These are phyloP conservation scores for Trichoderma afroharzianum DNA, from an alignment of 2,329 filamentous ascomycete genomes.

Conservation along the genomic window DNA sequence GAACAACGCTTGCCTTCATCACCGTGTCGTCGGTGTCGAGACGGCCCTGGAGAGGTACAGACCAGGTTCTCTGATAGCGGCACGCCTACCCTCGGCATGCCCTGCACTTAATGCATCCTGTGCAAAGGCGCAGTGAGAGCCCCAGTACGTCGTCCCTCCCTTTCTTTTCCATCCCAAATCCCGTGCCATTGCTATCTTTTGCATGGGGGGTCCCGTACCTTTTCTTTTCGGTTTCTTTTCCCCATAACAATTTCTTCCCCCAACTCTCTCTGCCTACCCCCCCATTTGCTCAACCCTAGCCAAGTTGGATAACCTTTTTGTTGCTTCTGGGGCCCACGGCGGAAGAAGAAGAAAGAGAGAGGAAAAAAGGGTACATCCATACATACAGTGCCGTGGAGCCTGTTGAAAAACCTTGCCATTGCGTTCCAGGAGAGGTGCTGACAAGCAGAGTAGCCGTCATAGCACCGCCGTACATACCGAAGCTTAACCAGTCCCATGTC, in stretches of 20 bases:
- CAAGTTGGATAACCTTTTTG: background rate
- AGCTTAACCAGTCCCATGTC: conserved; percentile 6
- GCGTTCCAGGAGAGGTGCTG: conserved; percentile 8
- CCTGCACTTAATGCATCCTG: background rate
- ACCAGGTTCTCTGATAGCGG: conserved; percentile 10
- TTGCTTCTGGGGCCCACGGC: background rate
- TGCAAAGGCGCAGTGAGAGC: background rate
- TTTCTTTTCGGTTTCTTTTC: conserved; percentile 6
- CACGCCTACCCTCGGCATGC: conserved; percentile 14
- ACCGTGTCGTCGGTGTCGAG: background rate
- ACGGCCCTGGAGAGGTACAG: conserved; percentile 3
- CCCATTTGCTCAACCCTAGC: conserved; percentile 6
- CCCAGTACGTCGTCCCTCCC: conserved; percentile 9
- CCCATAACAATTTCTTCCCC: conserved; percentile 9
- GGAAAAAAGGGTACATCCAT: background rate
- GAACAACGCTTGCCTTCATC: conserved; percentile 1
- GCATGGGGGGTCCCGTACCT: conserved; percentile 10
- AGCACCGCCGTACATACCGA: conserved; percentile 4
- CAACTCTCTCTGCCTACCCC: conserved; percentile 5
- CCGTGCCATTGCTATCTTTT: conserved; percentile 15
- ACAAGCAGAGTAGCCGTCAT: conserved; percentile 2
- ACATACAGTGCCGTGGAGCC: background rate
- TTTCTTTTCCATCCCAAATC: background rate
- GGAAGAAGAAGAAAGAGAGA: background rate
- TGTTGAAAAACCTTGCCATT: conserved; percentile 7